These are phyloP conservation scores for Pythium dissotocum DNA, from an alignment of 352 stramenopile genomes.

Conservation along the genomic window DNA sequence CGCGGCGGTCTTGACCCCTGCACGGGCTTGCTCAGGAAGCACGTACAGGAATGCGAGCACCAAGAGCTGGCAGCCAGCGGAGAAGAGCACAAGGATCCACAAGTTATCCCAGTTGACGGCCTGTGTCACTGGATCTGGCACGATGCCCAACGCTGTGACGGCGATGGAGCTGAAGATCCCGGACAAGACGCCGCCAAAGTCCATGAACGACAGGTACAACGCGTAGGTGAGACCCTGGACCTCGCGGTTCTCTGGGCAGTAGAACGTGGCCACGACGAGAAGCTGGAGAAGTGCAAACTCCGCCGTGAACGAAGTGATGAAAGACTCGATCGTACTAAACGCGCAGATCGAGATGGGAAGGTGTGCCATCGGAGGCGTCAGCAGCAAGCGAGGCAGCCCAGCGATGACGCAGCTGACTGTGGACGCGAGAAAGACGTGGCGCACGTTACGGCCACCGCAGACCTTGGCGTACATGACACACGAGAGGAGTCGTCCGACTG, in stretches of 20 bases:
- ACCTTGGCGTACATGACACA: slow-evolving; percentile 77
- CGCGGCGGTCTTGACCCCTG: slow-evolving; percentile 9
- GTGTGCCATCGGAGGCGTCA: slow-evolving; percentile 53
- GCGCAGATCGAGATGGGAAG: slow-evolving; percentile 69
- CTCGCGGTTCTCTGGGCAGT: slow-evolving; percentile 54
- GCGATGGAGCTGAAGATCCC: slow-evolving; percentile 58
- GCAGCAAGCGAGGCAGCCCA: slow-evolving; percentile 59
- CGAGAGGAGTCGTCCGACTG: slow-evolving; percentile 69
- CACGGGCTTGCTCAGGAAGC: slow-evolving; percentile 63
- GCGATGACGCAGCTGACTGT: slow-evolving; percentile 67
- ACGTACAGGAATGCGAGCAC: slow-evolving; percentile 72
- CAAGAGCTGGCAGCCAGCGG: slow-evolving; percentile 56
- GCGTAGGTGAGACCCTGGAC: slow-evolving; percentile 79
- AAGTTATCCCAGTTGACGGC: slow-evolving; percentile 61
- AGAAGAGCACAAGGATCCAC: slow-evolving; percentile 61
- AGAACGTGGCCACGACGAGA: slow-evolving; percentile 83
- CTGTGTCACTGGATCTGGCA: slow-evolving; percentile 51
- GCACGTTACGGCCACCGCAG: slow-evolving; percentile 62
- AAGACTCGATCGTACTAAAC: slow-evolving; percentile 67
- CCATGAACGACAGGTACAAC: slow-evolving; percentile 83
- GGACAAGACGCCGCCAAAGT: slow-evolving; percentile 79
- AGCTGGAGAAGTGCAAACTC: slow-evolving; percentile 83
- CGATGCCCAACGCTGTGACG: slow-evolving; percentile 60
- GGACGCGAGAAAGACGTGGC: slow-evolving; percentile 73
- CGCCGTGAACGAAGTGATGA: slow-evolving; percentile 74